Evolutionary conservation across 2,329 filamentous ascomycete species (phyloP), one percentile per base, ranked within the genome.

Genomic region (Microcera coccophila): DNA sequence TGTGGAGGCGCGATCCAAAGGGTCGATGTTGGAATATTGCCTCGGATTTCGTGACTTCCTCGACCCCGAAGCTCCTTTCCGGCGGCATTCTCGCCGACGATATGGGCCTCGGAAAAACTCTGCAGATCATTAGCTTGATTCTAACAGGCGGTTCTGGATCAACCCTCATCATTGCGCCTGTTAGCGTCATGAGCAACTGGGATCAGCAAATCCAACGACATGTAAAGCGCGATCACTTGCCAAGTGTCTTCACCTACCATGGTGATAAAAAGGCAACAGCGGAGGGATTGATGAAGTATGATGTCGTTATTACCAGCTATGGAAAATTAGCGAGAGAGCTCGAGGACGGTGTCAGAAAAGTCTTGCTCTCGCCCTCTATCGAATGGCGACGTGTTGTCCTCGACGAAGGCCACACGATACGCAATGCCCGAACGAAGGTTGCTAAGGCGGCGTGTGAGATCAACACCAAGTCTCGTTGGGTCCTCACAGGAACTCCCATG

Each of bases 151-250:
- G 69, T 0, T 61, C 70, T 3, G 81, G 80, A 3, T 70, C 82
- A 2, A 94, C 88, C 0, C 73, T 95, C 17, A 90, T 95, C 40
- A 73, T 95, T 41, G 82, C 87, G 0, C 90, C 90, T 1, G 77
- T 94, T 5, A 84, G 84, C 39, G 88, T 95, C 16, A 90, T 95
- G 85, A 90, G 84, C 58, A 95, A 95, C 55, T 95, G 90, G 90
- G 81, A 79, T 54, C 81, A 84, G 41, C 89, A 95, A 63, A 86
- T 91, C 41, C 71, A 78, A 48, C 74, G 77, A 28, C 90, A 95
- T 57, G 76, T 91, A 35, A 75, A 80, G 28, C 62, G 73, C 4
- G 75, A 84, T n/a, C 67, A 79, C 42, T 67, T 72, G 2, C 79
- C 88, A 5, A 80, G 74, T 9, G 74, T 93, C 4, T 72, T 89